Evolutionary conservation across 331 rosid genomes (phyloP).

Genomic region (Dryas integrifolia): DNA sequence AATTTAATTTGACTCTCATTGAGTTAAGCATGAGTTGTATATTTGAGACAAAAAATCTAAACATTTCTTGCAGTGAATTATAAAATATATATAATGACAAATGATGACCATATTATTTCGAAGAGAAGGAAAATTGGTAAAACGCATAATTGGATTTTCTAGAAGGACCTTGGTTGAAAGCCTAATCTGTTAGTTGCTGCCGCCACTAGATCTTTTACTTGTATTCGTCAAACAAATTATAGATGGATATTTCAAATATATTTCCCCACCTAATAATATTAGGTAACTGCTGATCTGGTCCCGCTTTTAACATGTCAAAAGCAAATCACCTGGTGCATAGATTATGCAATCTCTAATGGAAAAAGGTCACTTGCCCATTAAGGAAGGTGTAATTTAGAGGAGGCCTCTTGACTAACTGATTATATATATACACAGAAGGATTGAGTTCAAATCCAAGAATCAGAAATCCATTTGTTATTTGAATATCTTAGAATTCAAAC

Average conservation of each 20-base stretch:
- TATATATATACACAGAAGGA: neutral
- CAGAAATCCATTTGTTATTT: neutral
- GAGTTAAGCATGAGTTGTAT: neutral
- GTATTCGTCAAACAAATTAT: conserved; percentile 5
- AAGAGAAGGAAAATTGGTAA: neutral
- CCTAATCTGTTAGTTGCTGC: conserved; percentile 5
- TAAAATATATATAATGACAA: neutral
- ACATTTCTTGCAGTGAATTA: neutral
- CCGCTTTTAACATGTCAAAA: conserved; percentile 8
- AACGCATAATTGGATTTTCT: conserved; percentile 11
- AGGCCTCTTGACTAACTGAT: neutral
- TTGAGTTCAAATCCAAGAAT: conserved; percentile 16
- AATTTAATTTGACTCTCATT: neutral
- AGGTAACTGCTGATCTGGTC: conserved; percentile 15
- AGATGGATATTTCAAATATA: neutral
- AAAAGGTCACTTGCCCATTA: neutral
- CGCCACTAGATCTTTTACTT: conserved; percentile 13
- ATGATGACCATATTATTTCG: conserved; percentile 12
- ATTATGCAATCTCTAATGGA: conserved; percentile 10
- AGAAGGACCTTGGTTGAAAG: conserved; percentile 22
- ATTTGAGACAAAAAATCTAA: neutral
- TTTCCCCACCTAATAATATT: neutral
- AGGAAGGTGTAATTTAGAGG: conserved; percentile 18
- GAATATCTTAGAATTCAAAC: conserved; percentile 22
- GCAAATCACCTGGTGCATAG: conserved; percentile 18